These are phyloP conservation scores for Endoconidiophora polonica DNA, from an alignment of 2,329 filamentous ascomycete species.

Conservation along the genomic window DNA sequence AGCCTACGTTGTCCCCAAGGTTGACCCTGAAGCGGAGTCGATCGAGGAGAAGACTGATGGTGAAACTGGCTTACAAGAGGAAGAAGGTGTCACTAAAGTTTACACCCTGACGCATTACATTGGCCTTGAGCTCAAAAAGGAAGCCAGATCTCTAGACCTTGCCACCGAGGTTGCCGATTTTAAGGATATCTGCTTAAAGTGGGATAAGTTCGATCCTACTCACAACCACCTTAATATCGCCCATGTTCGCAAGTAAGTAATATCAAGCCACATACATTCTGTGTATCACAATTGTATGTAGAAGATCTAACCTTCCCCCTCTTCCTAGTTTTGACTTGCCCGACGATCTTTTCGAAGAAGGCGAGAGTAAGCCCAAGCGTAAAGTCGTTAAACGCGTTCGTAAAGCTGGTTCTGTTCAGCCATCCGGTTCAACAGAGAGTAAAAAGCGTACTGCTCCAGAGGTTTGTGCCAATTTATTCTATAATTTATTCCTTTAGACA, in stretches of 20 bases:
- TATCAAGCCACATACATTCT: no score
- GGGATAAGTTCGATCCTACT: slow-evolving; percentile 59
- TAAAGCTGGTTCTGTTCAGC: slow-evolving; percentile 4
- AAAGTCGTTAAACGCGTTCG: slow-evolving; percentile 27
- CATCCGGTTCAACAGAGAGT: no score
- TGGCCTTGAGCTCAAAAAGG: slow-evolving; percentile 62
- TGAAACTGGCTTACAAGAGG: slow-evolving; percentile 13
- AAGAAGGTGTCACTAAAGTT: slow-evolving; percentile 27
- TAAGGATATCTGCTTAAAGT: slow-evolving; percentile 62
- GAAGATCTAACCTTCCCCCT: slow-evolving; percentile 12
- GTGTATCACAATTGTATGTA: background rate
- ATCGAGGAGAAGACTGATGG: slow-evolving; percentile 19
- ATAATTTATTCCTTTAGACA: no score
- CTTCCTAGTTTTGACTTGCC: slow-evolving; percentile 64
- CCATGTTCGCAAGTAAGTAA: slow-evolving; percentile 66
- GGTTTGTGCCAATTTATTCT: no score
- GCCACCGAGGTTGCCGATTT: slow-evolving; percentile 74
- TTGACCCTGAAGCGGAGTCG: slow-evolving; percentile 15
- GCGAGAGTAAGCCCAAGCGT: slow-evolving; percentile 56
- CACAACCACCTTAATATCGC: slow-evolving; percentile 65
- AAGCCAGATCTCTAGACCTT: slow-evolving; percentile 62
- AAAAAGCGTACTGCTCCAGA: no score
- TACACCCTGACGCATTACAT: slow-evolving; percentile 93
- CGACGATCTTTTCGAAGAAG: slow-evolving; percentile 70
- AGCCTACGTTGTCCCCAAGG: slow-evolving; percentile 24